phyloP scores from a whole-genome alignment of 2,329 filamentous ascomycete species.

The Sarocladium brachiariae region DNA sequence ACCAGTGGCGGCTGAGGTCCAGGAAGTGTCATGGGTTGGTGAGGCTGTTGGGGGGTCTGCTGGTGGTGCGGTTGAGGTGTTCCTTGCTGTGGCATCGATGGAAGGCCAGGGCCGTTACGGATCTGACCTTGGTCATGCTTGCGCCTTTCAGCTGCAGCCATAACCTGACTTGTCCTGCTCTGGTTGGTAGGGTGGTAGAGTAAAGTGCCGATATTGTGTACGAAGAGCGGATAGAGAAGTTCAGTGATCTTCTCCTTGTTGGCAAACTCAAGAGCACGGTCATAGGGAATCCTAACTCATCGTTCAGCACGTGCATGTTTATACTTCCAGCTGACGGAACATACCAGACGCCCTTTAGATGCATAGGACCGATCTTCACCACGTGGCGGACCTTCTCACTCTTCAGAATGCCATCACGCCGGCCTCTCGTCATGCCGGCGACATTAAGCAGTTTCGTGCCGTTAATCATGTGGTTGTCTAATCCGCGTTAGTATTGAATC shows the following conservation, averaged over 20 bases:
- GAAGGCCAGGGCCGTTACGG: conserved; percentile 52
- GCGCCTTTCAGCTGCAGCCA: conserved; percentile 75
- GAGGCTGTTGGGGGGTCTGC: conserved; percentile 19
- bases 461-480: conserved; percentile 99
- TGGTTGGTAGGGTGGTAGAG: conserved; percentile 92
- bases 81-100: conserved; percentile 61
- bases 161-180: conserved; percentile 73
- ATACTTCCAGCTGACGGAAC: conserved; percentile 25
- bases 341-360: conserved; percentile 94
- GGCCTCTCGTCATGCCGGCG: conserved; percentile 93
- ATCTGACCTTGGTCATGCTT: conserved; percentile 64
- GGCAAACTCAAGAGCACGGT: conserved; percentile 94
- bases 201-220: conserved; percentile 91
- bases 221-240: conserved; percentile 88
- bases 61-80: conserved; percentile 22
- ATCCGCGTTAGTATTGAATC: neutral
- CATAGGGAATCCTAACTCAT: conserved; percentile 80
- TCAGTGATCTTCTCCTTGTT: conserved; percentile 99
- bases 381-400: conserved; percentile 96
- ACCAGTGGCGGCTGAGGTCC: conserved; percentile 48
- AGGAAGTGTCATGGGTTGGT: conserved; percentile 50
- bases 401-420: conserved; percentile 92
- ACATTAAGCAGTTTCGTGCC: conserved; percentile 96
- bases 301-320: conserved; percentile 17
- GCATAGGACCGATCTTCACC: conserved; percentile 98